Evolutionary conservation across 2,329 filamentous ascomycete species (phyloP).

Genomic region (Cladosporium cucumerinum): DNA sequence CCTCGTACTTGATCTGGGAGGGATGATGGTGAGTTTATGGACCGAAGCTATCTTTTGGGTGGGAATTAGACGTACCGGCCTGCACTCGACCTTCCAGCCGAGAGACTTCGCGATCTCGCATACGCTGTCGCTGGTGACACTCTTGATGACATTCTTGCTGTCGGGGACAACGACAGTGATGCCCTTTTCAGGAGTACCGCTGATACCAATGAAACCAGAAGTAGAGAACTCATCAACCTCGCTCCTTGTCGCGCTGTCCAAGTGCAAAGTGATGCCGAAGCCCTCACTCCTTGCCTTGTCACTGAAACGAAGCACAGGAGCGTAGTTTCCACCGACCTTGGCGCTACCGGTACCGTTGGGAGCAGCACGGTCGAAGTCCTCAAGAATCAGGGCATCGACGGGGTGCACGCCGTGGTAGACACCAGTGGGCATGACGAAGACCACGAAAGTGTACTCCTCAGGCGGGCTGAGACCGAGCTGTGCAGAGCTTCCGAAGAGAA

Average conservation of each 20-base stretch:
- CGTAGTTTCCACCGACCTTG: constrained; percentile 97
- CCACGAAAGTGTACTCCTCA: constrained; percentile 86
- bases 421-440: constrained; percentile 87
- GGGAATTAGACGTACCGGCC: constrained; percentile 52
- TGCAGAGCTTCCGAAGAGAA: constrained; percentile 81
- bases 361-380: constrained; percentile 91
- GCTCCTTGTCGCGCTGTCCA: constrained; percentile 78
- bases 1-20: constrained; percentile 62
- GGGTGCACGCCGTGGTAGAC: constrained; percentile 90
- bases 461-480: constrained; percentile 83
- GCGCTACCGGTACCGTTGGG: constrained; percentile 84
- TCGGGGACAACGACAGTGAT: constrained; percentile 78
- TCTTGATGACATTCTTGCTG: constrained; percentile 82
- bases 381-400: constrained; percentile 82
- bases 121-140: constrained; percentile 76
- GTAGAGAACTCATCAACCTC: constrained; percentile 97
- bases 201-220: constrained; percentile 83
- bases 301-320: constrained; percentile 83
- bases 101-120: constrained; percentile 71
- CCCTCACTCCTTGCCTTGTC: constrained; percentile 75
- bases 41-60: background rate
- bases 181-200: constrained; percentile 53
- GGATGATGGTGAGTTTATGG: background rate
- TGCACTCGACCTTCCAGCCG: constrained; percentile 79
- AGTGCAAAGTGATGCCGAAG: constrained; percentile 89